Evolutionary conservation across 768 basidiomycete species (phyloP).

Genomic region (Dictyophora rubrovolvata): DNA sequence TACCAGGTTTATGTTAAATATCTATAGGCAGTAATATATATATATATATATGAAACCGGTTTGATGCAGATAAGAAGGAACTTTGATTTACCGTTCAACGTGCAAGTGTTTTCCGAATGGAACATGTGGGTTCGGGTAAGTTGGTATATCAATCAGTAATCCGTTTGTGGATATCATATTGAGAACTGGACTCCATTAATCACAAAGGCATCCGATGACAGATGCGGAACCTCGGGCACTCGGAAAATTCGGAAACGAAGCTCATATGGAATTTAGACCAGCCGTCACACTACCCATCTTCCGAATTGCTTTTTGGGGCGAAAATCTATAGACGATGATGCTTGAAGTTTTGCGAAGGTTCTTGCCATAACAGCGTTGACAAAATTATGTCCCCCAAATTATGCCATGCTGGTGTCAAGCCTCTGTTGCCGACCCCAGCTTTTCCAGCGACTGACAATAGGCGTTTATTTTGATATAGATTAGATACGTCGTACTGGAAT

Average conservation of each 20-base stretch:
- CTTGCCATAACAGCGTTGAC: no score
- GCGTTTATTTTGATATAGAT: no score
- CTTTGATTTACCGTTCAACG: not conserved
- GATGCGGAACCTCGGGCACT: not conserved
- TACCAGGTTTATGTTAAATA: no score
- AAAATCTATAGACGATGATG: no score
- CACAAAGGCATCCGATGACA: not conserved
- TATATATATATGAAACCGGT: not conserved
- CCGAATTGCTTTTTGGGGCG: no score
- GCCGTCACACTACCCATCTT: not conserved
- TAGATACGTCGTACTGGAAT: no score
- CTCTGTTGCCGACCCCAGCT: no score
- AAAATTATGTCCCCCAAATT: no score
- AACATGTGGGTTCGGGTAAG: not conserved
- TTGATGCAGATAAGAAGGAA: not conserved
- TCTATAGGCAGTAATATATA: not conserved
- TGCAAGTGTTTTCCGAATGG: not conserved
- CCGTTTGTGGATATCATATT: not conserved
- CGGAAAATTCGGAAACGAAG: not conserved
- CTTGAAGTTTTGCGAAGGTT: no score
- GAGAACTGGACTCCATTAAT: not conserved
- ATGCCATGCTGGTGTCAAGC: no score
- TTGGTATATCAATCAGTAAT: not conserved
- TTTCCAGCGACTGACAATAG: no score
- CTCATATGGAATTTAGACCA: not conserved